Conservation (phyloP, 306 rosid species). For the Casuarina cunninghamiana region DNA sequence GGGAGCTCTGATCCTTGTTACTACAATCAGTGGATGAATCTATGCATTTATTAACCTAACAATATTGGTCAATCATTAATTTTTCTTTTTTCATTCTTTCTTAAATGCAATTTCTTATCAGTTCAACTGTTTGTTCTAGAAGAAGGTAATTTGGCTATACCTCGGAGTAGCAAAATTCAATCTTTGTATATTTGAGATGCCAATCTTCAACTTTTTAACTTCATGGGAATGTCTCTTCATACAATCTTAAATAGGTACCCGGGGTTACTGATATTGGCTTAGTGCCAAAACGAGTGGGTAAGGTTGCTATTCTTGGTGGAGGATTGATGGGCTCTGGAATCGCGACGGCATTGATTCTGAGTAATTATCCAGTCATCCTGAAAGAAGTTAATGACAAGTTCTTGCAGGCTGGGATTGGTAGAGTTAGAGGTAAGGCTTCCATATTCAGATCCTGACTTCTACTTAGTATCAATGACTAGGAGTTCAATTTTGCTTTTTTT, state of each 20-base stretch:
- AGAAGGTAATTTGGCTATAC: neutral
- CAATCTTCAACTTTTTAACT: neutral
- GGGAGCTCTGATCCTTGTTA: neutral
- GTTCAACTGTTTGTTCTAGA: neutral
- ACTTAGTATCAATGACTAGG: conserved; percentile 19
- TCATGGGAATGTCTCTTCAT: neutral
- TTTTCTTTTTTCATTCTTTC: neutral
- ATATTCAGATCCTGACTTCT: conserved; percentile 4
- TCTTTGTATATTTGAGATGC: neutral
- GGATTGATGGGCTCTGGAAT: conserved; percentile 99
- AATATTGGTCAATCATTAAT: neutral
- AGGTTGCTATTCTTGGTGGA: conserved; percentile 93
- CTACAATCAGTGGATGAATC: neutral
- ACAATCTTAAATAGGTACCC: conserved; percentile 63
- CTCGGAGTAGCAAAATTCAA: neutral
- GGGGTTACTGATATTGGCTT: conserved; percentile 86
- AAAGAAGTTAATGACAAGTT: conserved; percentile 88
- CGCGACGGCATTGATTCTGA: conserved; percentile 77
- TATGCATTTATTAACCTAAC: neutral
- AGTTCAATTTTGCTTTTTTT: neutral
- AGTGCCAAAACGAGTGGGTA: conserved; percentile 69
- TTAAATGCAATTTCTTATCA: neutral
- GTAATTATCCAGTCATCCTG: conserved; percentile 74
- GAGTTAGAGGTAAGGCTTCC: conserved; percentile 75
- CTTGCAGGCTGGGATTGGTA: conserved; percentile 80